phyloP scores from a whole-genome alignment of 192 early-diverging fungal species.

The Phlyctochytrium planicorne region DNA sequence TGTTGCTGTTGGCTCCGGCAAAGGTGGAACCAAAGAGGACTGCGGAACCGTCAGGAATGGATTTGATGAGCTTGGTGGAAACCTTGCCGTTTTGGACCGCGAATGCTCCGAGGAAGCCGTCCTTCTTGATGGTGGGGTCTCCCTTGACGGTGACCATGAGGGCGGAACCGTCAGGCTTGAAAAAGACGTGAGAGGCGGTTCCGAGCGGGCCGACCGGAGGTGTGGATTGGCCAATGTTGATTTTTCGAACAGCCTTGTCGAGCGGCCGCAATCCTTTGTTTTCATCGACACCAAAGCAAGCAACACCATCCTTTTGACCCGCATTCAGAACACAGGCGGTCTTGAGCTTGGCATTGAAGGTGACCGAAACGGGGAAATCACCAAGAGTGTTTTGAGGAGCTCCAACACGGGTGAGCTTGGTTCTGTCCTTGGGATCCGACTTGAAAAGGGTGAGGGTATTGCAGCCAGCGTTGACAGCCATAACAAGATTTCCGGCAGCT shows the following conservation, averaged over 20 bases:
- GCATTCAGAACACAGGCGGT: too few species aligned
- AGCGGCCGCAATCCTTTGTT: too few species aligned
- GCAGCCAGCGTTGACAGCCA: conserved; percentile 16
- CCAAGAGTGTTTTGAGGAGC: too few species aligned
- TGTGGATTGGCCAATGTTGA: conserved; percentile 7
- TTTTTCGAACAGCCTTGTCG: neutral
- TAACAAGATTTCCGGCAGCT: neutral
- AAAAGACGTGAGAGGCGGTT: conserved; percentile 9
- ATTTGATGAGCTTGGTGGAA: too few species aligned
- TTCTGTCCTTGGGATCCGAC: neutral
- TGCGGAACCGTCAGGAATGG: too few species aligned
- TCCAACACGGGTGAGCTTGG: neutral
- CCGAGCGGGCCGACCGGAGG: conserved; percentile 15
- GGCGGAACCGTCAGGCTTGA: conserved; percentile 1
- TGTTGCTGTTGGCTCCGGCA: too few species aligned
- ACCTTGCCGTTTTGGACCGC: conserved; percentile 11
- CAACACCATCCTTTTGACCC: too few species aligned
- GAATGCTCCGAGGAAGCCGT: conserved; percentile 13
- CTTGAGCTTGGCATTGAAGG: too few species aligned
- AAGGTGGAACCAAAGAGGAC: too few species aligned
- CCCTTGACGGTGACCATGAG: conserved; percentile 13
- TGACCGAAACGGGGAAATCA: too few species aligned
- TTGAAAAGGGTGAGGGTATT: conserved; percentile 12
- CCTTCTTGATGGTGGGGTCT: conserved; percentile 8
- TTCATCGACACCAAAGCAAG: too few species aligned